phyloP scores from a whole-genome alignment of 768 basidiomycete species.

The Auriscalpium orientale region DNA sequence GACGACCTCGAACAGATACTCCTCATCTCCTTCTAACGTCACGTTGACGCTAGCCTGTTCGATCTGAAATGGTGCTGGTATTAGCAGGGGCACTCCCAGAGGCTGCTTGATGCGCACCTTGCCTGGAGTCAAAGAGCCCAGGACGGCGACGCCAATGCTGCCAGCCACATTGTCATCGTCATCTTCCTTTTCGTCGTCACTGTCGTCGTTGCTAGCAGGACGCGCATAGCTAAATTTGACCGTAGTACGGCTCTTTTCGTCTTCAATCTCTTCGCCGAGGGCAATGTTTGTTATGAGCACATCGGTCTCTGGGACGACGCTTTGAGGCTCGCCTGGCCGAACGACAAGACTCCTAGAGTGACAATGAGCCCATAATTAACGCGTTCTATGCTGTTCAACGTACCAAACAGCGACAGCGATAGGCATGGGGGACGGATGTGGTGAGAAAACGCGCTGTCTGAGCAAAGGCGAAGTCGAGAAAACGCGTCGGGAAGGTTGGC shows the following conservation, averaged over 20 bases:
- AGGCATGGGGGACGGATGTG: constrained; percentile 35
- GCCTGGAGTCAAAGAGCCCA: constrained; percentile 77
- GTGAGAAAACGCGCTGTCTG: neutral
- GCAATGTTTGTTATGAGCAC: constrained; percentile 78
- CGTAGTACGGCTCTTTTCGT: constrained; percentile 51
- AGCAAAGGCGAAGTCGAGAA: neutral
- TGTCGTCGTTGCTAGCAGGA: constrained; percentile 28
- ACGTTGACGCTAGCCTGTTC: constrained; percentile 72
- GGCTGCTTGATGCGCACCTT: constrained; percentile 42
- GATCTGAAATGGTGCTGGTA: constrained; percentile 37
- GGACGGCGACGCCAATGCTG: constrained; percentile 40
- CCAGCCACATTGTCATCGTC: constrained; percentile 29
- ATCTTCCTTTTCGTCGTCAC: constrained; percentile 41
- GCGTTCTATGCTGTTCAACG: constrained; percentile 3
- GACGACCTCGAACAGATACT: constrained; percentile 59
- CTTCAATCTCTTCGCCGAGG: constrained; percentile 64
- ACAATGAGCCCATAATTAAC: neutral
- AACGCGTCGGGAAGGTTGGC: neutral
- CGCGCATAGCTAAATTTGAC: constrained; percentile 57
- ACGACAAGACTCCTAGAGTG: constrained; percentile 51
- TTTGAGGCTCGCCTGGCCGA: constrained; percentile 48
- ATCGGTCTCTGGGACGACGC: constrained; percentile 55
- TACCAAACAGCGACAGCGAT: constrained; percentile 64
- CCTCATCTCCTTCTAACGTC: constrained; percentile 57
- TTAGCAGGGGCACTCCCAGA: neutral